A percentile compares a stretch with the other conserved stretches of the same genome.
phyloP scores from a whole-genome alignment of 768 basidiomycete genomes.

The Lactarius sanguifluus region DNA sequence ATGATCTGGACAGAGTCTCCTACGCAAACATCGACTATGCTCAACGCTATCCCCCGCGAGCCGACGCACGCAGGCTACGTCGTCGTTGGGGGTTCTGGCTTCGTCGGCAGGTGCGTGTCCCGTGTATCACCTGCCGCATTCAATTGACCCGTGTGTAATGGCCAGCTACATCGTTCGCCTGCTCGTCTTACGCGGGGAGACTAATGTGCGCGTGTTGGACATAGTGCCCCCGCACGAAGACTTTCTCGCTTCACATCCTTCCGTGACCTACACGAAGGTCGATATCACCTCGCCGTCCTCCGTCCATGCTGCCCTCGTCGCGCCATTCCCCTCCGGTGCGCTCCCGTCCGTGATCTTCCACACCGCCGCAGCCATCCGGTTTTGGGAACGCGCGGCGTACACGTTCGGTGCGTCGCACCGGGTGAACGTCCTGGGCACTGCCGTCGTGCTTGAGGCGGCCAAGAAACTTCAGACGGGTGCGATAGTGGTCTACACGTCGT shows the following conservation, averaged over 20 bases:
- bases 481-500: conserved; percentile 49
- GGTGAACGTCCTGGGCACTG: conserved; percentile 53
- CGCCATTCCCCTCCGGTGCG: conserved; percentile 30
- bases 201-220: conserved; percentile 38
- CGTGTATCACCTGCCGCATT: background rate
- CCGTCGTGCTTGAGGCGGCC: conserved; percentile 44
- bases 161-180: conserved; percentile 38
- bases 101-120: conserved; percentile 35
- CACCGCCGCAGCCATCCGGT: conserved; percentile 32
- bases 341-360: conserved; percentile 33
- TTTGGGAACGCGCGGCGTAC: conserved; percentile 32
- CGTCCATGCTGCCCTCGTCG: conserved; percentile 33
- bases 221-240: conserved; percentile 33
- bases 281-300: conserved; percentile 38
- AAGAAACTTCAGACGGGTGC: conserved; percentile 36
- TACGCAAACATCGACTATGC: conserved; percentile 36
- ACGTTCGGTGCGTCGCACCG: conserved; percentile 32
- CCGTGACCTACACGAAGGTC: conserved; percentile 36
- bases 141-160: background rate
- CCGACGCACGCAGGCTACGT: conserved; percentile 35
- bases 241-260: conserved; percentile 31
- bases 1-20: conserved; percentile 33
- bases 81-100: conserved; percentile 38
- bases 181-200: conserved; percentile 40
- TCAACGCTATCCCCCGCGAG: conserved; percentile 32